Evolutionary conservation across 192 early-diverging fungal genomes (phyloP), one percentile per base, ranked within the genome.

Genomic region (Chytriomyces hyalinus): DNA sequence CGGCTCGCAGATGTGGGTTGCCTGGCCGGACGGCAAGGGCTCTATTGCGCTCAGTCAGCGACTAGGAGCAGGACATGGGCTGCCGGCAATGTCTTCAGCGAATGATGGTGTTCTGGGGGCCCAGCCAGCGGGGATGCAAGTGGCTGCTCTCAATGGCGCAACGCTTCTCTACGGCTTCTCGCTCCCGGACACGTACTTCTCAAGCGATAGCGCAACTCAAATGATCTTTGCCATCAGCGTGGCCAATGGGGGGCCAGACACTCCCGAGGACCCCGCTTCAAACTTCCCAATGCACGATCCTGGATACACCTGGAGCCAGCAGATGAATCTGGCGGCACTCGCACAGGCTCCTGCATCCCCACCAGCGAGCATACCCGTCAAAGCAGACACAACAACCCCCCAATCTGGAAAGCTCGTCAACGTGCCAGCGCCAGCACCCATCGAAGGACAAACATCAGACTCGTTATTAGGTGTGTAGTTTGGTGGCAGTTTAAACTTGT

Each of bases 1-100:
- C 8, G 49, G 57, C 4, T 68, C 80, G 4, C 65, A 51, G n/a
- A 73, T 85, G 65, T 73, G 61, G 36, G 75, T 85, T 17, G 78
- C 53, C 13, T 85, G 67, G 65, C 24, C 22, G 20, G 71, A 77
- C 68, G 70, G 70, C 5, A 68, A 67, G 20, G 66, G 57, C 9
- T 69, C 64, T 24, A 28, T 61, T 64, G 65, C 65, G 13, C 17
- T 85, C 46, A 46, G 70, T n/a, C 78, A 69, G 63, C 80, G 83
- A 17, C 73, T 36, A 9, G 26, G 69, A 11, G 67, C 65, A 0
- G 75, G 77, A n/a, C 36, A 68, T n/a, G 6, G 20, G 17, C 6
- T 65, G 13, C 83, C 83, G 0, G 0, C 44, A 1, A 48, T 65
- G 17, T 20, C 69, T 47, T 13, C 59, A 11, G 7, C 61, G 43